phyloP scores from a whole-genome alignment of 495 filamentous ascomycete genomes.

The Hyaloscypha hepaticicola region DNA sequence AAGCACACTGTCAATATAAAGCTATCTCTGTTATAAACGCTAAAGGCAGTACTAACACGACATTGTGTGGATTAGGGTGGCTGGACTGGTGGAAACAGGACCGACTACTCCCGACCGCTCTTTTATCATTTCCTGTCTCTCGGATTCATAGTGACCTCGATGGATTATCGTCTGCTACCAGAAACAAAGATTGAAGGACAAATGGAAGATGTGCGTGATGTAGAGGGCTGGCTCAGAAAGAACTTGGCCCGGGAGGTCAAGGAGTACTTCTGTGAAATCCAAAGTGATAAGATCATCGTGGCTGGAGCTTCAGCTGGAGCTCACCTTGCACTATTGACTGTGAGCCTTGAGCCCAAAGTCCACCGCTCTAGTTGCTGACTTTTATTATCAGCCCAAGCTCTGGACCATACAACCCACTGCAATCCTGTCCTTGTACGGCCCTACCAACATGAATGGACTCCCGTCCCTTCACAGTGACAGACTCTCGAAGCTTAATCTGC shows the following conservation, averaged over 20 bases:
- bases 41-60: too few species aligned
- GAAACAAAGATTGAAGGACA: conserved; percentile 13
- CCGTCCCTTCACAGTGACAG: conserved; percentile 6
- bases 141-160: conserved; percentile 15
- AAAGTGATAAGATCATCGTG: conserved; percentile 14
- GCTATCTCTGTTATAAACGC: too few species aligned
- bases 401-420: conserved; percentile 16
- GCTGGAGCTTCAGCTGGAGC: conserved; percentile 20
- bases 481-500: not conserved
- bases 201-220: conserved; percentile 20
- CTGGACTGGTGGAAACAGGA: conserved; percentile 18
- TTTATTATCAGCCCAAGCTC: conserved; percentile 16
- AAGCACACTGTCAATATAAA: too few species aligned
- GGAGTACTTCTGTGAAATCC: not conserved
- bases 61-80: too few species aligned
- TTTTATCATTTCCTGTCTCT: conserved; percentile 19
- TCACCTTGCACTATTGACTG: conserved; percentile 22
- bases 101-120: conserved; percentile 19
- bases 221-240: conserved; percentile 21
- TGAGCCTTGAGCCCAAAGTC: not conserved
- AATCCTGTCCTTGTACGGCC: conserved; percentile 21
- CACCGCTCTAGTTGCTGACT: not conserved
- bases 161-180: conserved; percentile 22
- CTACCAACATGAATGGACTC: conserved; percentile 18
- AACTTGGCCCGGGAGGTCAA: not conserved